Base-by-base conservation (phyloP, 129 eudicot genomes). In the Deinandra increscens region DNA sequence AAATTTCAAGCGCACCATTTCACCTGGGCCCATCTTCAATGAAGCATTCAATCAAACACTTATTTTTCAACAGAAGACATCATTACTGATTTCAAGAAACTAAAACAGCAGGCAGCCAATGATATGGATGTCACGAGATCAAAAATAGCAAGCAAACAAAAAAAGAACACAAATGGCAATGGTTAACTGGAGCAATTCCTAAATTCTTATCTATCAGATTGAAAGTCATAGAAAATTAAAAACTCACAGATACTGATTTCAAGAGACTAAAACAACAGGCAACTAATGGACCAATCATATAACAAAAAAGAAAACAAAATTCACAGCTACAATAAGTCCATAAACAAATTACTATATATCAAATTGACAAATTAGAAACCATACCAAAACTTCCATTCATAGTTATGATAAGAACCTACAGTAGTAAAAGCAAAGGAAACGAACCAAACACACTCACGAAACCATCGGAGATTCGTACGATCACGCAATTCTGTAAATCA, bases 401-500 rank as follows among this genome's bases (percentile, higher is more conserved):
- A 46, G 48, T 7, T 13, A 65, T 42, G 26, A 44, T 50, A 72
- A 4, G 48, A 48, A 63, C 26, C 50, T 50, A 63, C 43, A 31
- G 22, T 42, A 46, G 26, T 31, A 59, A 51, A 51, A 31, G 60
- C 49, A 72, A 61, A 70, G 31, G 37, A 51, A 53, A 53, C 56
- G 53, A 72, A 34, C 19, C 76, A 45, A 43, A 43, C 66, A 56
- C 17, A 36, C 69, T 68, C 41, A 68, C 80, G 3, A 58, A 68
- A 6, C 38, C 64, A 69, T 74, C 7, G 34, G 19, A 74, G 33
- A 74, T 26, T 69, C 22, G 60, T 8, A 68, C 75, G 64, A 76
- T 75, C 64, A 69, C 64, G 31, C 63, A 60, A 77, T 23, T 56
- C 64, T 60, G 64, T 37, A 37, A 48, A 46, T 38, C 74, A 53